A percentile compares a stretch with the other conserved stretches of the same genome.
Conservation (phyloP, 371 early-diverging fungal species). For the Apophysomyces sp. region DNA sequence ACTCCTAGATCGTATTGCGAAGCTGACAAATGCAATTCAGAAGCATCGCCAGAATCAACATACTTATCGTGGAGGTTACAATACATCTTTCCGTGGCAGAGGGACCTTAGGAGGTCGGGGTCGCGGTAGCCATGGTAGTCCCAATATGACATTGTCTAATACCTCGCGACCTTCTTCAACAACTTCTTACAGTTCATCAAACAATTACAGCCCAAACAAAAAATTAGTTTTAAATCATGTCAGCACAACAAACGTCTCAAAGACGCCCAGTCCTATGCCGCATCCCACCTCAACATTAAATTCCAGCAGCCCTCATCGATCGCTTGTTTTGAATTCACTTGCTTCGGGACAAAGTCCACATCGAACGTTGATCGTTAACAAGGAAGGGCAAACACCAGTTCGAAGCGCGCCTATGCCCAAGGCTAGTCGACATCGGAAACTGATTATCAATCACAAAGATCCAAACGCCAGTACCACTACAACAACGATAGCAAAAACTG, state of each 20-base stretch:
- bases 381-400: background rate
- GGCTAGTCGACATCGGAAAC: background rate
- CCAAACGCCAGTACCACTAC: background rate
- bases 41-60: constrained; percentile 20
- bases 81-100: background rate
- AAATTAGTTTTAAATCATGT: constrained; percentile 6
- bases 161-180: constrained; percentile 3
- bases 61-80: background rate
- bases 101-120: constrained; percentile 1
- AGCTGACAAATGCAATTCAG: constrained; percentile 35
- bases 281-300: background rate
- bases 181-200: background rate
- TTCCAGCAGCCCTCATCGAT: background rate
- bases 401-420: background rate
- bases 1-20: constrained; percentile 33
- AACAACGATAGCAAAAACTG: background rate
- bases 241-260: background rate
- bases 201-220: background rate
- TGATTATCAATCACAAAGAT: constrained; percentile 1
- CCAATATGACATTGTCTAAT: constrained; percentile 6
- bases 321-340: background rate
- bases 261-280: no score
- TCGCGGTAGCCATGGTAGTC: constrained; percentile 11
- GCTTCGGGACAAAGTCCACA: constrained; percentile 1
- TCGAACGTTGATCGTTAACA: constrained; percentile 8